Evolutionary conservation across 768 basidiomycete species (phyloP).

Genomic region (Naematelia encephala): DNA sequence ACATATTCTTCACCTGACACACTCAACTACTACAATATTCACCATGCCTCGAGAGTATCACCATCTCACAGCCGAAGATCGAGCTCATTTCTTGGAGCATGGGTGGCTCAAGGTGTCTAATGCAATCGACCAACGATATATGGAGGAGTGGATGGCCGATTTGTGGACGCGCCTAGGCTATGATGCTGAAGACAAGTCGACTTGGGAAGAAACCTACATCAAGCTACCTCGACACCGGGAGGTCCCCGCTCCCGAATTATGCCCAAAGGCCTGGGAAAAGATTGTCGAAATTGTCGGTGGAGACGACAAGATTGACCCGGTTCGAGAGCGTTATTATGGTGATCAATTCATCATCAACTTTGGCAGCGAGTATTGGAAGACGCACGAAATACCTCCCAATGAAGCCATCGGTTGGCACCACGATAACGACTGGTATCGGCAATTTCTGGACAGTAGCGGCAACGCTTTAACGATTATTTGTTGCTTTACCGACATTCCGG

Average conservation of each 20-base stretch:
- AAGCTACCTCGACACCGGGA: slow-evolving; percentile 27
- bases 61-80: slow-evolving; percentile 9
- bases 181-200: slow-evolving; percentile 28
- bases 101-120: slow-evolving; percentile 27
- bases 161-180: slow-evolving; percentile 24
- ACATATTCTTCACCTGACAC: no score
- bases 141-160: slow-evolving; percentile 24
- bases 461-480: slow-evolving; percentile 31
- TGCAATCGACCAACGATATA: slow-evolving; percentile 24
- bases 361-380: slow-evolving; percentile 20
- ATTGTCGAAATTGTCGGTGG: slow-evolving; percentile 36
- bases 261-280: slow-evolving; percentile 27
- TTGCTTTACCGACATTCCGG: slow-evolving; percentile 32
- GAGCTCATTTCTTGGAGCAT: slow-evolving; percentile 25
- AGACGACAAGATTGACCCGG: slow-evolving; percentile 25
- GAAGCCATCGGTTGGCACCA: slow-evolving; percentile 27
- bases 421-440: slow-evolving; percentile 36
- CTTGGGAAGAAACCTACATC: slow-evolving; percentile 17
- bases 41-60: slow-evolving; percentile 1
- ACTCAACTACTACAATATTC: no score
- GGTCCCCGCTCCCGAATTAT: slow-evolving; percentile 23
- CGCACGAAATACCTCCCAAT: neutral
- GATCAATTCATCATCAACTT: slow-evolving; percentile 37
- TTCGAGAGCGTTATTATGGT: slow-evolving; percentile 27
- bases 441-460: slow-evolving; percentile 27